Base-by-base conservation (phyloP, 352 stramenopile genomes). In the Pythium folliculosum region DNA sequence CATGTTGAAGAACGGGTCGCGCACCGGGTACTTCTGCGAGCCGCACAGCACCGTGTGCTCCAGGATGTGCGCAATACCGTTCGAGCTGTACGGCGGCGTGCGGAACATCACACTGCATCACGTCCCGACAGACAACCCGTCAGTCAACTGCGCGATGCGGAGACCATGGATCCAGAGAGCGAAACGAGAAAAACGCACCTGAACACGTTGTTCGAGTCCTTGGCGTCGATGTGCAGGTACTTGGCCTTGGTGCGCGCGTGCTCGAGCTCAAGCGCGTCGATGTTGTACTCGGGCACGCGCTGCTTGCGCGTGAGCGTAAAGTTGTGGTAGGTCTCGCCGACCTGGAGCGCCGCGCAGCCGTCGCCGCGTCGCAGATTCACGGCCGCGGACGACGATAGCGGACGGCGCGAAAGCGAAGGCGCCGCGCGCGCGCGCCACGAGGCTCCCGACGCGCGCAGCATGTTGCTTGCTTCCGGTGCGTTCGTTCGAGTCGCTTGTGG, bases 1-100 rank as follows among this genome's bases (percentile, higher is more conserved):
- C 74, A 99, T 97, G 77, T 99, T 98, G 52, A 99, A 98, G 76
- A 99, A 99, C 48, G 98, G 97, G 73, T 99, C 97, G 67, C 99
- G 98, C 49, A 98, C 96, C 10, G 94, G 97, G 77, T 98, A 99
- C 65, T 98, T 98, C 51, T 96, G 82, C 73, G 90, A 98, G 45
- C 97, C 96, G 65, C 95, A 98, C 19, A 98, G 80, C 43, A 97
- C 87, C 14, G 88, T 97, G 71, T 99, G 96, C 72, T 99, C 97
- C 8, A 99, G 77, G 67, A 99, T 99, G 73, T 99, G 97, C 27
- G 97, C 91, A n/a, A 99, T 90, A 60, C 97, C 97, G 19, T 97
- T 99, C 23, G 92, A 98, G 76, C 98, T 95, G 23, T 87, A 80
- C 22, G 96, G 94, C n/a, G 97, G 97, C 57, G 98, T 99, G 54